Conservation (phyloP, 805 yeast species). For the Cyberlindnera americana region DNA sequence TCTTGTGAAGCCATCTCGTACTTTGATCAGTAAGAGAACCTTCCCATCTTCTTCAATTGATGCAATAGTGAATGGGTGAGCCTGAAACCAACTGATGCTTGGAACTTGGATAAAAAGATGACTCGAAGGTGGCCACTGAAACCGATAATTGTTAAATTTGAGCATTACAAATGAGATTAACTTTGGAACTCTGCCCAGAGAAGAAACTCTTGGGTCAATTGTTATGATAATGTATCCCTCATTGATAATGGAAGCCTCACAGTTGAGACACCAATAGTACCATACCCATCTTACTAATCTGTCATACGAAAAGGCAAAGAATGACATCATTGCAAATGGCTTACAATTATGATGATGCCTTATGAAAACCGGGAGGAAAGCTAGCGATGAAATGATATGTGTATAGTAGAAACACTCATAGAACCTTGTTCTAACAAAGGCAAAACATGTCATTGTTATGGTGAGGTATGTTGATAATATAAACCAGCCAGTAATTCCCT, state of each 20-base stretch:
- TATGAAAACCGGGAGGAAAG: slow-evolving; percentile 26
- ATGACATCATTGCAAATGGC: slow-evolving; percentile 21
- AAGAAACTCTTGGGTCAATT: slow-evolving; percentile 10
- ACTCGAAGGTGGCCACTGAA: slow-evolving; percentile 22
- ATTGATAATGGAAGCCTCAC: slow-evolving; percentile 5
- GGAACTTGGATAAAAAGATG: slow-evolving; percentile 27
- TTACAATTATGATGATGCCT: slow-evolving; percentile 26
- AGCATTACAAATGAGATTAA: slow-evolving; percentile 5
- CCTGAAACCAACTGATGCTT: slow-evolving; percentile 16
- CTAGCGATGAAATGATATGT: slow-evolving; percentile 18
- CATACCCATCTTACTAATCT: slow-evolving; percentile 17
- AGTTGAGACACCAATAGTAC: slow-evolving; percentile 18
- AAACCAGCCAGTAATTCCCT: slow-evolving; percentile 18
- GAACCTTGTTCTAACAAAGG: slow-evolving; percentile 13
- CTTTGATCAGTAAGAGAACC: slow-evolving; percentile 18
- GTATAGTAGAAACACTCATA: slow-evolving; percentile 24
- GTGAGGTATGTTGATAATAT: slow-evolving; percentile 12
- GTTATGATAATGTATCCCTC: slow-evolving; percentile 12
- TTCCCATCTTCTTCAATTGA: slow-evolving; percentile 13
- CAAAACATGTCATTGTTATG: slow-evolving; percentile 15
- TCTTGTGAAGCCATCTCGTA: slow-evolving; percentile 24
- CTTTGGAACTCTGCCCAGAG: slow-evolving; percentile 1
- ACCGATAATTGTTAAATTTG: slow-evolving; percentile 10
- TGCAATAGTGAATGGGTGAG: slow-evolving; percentile 30
- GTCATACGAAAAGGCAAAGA: slow-evolving; percentile 18